Evolutionary conservation across 2,329 filamentous ascomycete species (phyloP).

Genomic region (Helotiales sp.): DNA sequence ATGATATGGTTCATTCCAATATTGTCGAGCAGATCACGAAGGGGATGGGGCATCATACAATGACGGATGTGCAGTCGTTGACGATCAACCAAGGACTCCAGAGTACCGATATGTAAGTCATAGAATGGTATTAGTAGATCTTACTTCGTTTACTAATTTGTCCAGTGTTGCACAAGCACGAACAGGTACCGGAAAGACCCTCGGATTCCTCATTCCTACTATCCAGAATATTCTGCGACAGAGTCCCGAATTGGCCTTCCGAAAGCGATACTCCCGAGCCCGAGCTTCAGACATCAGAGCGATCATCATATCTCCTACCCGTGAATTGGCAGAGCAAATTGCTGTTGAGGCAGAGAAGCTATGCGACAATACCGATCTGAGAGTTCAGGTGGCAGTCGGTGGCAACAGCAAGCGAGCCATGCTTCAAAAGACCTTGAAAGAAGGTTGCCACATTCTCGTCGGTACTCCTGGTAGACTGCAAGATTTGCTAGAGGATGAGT

Average conservation of each 20-base stretch:
- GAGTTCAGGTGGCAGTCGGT: conserved; percentile 81
- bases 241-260: conserved; percentile 55
- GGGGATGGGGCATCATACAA: conserved; percentile 76
- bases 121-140: neutral
- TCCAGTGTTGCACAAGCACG: conserved; percentile 87
- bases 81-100: conserved; percentile 79
- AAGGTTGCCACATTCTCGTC: conserved; percentile 89
- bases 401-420: conserved; percentile 73
- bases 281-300: conserved; percentile 67
- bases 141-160: conserved; percentile 22
- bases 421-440: conserved; percentile 47
- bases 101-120: conserved; percentile 56
- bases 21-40: conserved; percentile 60
- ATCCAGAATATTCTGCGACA: conserved; percentile 80
- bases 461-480: conserved; percentile 88
- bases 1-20: conserved; percentile 41
- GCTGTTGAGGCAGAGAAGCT: conserved; percentile 70
- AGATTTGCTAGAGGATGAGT: conserved; percentile 71
- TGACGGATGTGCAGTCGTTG: conserved; percentile 89
- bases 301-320: conserved; percentile 78
- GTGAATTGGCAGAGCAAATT: conserved; percentile 83
- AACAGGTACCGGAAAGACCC: conserved; percentile 95
- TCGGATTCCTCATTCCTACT: conserved; percentile 88
- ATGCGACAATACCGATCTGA: conserved; percentile 40
- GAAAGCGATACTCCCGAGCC: conserved; percentile 43